A percentile compares a stretch with the other conserved stretches of the same genome.
Conservation (phyloP, 257 asterid genomes). For the Forsythia suspensa region DNA sequence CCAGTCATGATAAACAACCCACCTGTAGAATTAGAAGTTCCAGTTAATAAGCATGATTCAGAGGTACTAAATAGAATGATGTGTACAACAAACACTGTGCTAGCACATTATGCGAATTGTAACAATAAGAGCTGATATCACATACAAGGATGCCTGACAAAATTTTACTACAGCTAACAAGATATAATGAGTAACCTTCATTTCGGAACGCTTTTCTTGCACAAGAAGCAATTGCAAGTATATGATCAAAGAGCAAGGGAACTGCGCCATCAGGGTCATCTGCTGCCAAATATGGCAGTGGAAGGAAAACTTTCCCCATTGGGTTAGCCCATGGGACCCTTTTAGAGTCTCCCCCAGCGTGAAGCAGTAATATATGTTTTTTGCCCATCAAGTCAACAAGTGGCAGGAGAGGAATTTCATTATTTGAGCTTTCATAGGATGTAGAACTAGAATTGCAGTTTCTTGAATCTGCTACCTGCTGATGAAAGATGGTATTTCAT, state of each 20-base stretch:
- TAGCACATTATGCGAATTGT: slow-evolving; percentile 18
- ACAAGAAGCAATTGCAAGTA: slow-evolving; percentile 91
- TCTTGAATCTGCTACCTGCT: slow-evolving; percentile 50
- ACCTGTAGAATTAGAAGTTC: slow-evolving; percentile 51
- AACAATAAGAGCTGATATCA: slow-evolving; percentile 28
- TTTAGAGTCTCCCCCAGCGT: slow-evolving; percentile 99
- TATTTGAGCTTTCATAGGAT: slow-evolving; percentile 29
- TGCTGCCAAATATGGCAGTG: slow-evolving; percentile 89
- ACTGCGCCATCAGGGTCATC: slow-evolving; percentile 95
- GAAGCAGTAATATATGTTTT: slow-evolving; percentile 80
- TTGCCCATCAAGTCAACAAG: slow-evolving; percentile 65
- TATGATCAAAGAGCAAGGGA: slow-evolving; percentile 93
- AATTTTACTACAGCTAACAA: slow-evolving; percentile 28
- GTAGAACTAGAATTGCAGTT: slow-evolving; percentile 33
- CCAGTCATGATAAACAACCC: slow-evolving; percentile 96
- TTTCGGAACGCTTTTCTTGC: slow-evolving; percentile 86
- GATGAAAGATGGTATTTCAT: slow-evolving; percentile 25
- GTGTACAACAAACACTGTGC: slow-evolving; percentile 15
- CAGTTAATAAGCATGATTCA: slow-evolving; percentile 16
- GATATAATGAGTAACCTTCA: slow-evolving; percentile 58
- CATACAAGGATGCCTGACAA: slow-evolving; percentile 30
- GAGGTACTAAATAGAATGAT: slow-evolving; percentile 8
- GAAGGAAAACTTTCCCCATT: slow-evolving; percentile 96
- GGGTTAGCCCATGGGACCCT: slow-evolving; percentile 99
- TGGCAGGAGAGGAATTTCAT: slow-evolving; percentile 38